Base-by-base conservation (phyloP, 257 asterid genomes). In the Jacaranda mimosifolia region DNA sequence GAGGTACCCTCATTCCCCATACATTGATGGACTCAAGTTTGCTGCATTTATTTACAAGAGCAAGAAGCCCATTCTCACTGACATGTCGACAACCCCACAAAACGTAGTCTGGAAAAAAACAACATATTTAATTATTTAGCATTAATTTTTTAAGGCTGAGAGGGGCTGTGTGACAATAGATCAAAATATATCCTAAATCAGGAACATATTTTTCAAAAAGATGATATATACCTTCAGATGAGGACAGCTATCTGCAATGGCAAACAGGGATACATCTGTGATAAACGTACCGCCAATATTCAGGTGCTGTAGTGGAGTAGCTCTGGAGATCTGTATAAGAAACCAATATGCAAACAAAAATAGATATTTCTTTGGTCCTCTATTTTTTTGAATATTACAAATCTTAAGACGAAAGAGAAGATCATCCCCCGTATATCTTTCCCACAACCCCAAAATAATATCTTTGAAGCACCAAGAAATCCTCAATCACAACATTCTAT, bases 61-160 rank as follows among this genome's bases (percentile, higher is more conserved):
- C 91, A 8, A 91, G 68, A 21, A 95, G 98, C 70, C 99, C 98
- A 6, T 86, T 77, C 82, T 87, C 97, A 5, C 96, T 90, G 26
- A 93, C 96, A 82, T 88, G 97, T 4, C 96, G 89, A 82, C 99
- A 95, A 52, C 97, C 96, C 98, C 99, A 95, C 72, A 95, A 78
- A 46, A 87, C 89, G 51, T 83, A n/a, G 82, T 86, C 99, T 95
- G 94, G 63, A 82, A 52, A 42, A 65, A 40, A 35, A 72, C 63
- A 63, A 46, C 3, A 13, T 3, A 1, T 52, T 7, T 13, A 32
- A 55, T 46, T 6, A 7, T 26, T 26, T 26, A 26, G 32, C 32
- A 26, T 26, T 26, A 26, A 26, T 26, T 26, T 26, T 26, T 26
- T 26, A 32, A 56, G 62, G 45, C 40, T 9, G 3, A 48, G n/a